These are phyloP conservation scores for Alopecurus myosuroides DNA, from an alignment of 176 grass and related monocot genomes.

Conservation along the genomic window DNA sequence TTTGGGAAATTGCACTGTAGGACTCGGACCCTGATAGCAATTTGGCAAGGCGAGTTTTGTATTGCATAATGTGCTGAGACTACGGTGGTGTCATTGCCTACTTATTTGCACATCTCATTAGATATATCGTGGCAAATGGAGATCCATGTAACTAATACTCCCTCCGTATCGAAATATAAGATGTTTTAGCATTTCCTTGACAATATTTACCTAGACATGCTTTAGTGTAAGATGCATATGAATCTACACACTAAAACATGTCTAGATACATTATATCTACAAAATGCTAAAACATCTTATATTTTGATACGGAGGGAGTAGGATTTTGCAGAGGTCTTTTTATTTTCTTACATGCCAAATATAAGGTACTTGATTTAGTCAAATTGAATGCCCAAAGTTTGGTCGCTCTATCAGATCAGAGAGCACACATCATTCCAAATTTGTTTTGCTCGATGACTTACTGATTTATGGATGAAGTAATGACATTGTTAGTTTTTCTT, in stretches of 20 bases:
- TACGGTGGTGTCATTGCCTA: not conserved
- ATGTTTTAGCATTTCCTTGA: no score
- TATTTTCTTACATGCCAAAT: not conserved
- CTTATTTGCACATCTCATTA: constrained; percentile 7
- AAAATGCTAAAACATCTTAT: no score
- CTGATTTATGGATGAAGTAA: not conserved
- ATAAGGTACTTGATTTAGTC: not conserved
- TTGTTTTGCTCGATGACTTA: not conserved
- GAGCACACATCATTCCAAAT: not conserved
- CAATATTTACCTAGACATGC: no score
- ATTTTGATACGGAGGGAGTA: no score
- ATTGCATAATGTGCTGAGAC: not conserved
- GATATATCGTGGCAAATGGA: not conserved
- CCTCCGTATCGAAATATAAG: no score
- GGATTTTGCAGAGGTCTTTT: not conserved
- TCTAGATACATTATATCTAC: no score
- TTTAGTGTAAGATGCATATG: no score
- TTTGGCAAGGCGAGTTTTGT: not conserved
- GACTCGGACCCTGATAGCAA: not conserved
- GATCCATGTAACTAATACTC: no score
- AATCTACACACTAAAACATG: no score
- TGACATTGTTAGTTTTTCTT: not conserved
- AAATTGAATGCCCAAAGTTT: not conserved
- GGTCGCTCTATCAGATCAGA: not conserved
- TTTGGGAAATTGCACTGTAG: not conserved